Percentiles rank a stretch among this genome's conserved stretches.
These are phyloP conservation scores for Singerocomus rubriflavus DNA, from an alignment of 1,284 basidiomycete genomes.

Conservation along the genomic window DNA sequence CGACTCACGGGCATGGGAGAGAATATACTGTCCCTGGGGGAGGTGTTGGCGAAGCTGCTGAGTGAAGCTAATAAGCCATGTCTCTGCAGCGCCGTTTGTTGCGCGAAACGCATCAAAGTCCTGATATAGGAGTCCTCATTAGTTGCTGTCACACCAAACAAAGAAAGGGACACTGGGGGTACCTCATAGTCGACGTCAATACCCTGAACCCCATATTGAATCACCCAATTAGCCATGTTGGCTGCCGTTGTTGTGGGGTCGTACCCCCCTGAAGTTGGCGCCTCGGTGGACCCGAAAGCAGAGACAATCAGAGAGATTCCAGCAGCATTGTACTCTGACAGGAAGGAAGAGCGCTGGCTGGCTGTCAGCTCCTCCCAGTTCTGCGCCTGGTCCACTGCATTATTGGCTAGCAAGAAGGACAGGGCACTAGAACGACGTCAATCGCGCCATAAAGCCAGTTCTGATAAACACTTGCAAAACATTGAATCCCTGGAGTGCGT, in stretches of 20 bases:
- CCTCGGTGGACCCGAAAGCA: slow-evolving; percentile 51
- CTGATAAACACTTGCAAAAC: slow-evolving; percentile 38
- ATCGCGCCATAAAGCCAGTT: too few relatives aligned
- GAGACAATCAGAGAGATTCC: slow-evolving; percentile 50
- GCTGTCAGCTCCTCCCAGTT: slow-evolving; percentile 36
- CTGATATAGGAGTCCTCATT: slow-evolving; percentile 22
- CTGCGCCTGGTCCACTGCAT: slow-evolving; percentile 44
- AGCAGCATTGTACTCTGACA: slow-evolving; percentile 41
- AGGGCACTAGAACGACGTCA: slow-evolving; percentile 32
- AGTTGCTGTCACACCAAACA: background rate
- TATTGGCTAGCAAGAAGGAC: slow-evolving; percentile 42
- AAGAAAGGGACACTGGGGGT: background rate
- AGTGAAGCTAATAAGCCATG: slow-evolving; percentile 48
- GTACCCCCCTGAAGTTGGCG: slow-evolving; percentile 42
- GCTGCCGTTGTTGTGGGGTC: slow-evolving; percentile 42
- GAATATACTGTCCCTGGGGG: slow-evolving; percentile 36
- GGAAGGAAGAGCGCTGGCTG: slow-evolving; percentile 35
- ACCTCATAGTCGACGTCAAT: slow-evolving; percentile 59
- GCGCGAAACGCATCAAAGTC: slow-evolving; percentile 47
- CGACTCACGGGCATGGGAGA: slow-evolving; percentile 37
- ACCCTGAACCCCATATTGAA: slow-evolving; percentile 47
- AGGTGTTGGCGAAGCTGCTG: slow-evolving; percentile 34
- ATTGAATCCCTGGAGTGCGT: slow-evolving; percentile 41
- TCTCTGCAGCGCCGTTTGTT: slow-evolving; percentile 36
- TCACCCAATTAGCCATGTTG: slow-evolving; percentile 47